These are phyloP conservation scores for Sporothrix schenckii DNA, from an alignment of 2,329 filamentous ascomycete species.

Conservation along the genomic window DNA sequence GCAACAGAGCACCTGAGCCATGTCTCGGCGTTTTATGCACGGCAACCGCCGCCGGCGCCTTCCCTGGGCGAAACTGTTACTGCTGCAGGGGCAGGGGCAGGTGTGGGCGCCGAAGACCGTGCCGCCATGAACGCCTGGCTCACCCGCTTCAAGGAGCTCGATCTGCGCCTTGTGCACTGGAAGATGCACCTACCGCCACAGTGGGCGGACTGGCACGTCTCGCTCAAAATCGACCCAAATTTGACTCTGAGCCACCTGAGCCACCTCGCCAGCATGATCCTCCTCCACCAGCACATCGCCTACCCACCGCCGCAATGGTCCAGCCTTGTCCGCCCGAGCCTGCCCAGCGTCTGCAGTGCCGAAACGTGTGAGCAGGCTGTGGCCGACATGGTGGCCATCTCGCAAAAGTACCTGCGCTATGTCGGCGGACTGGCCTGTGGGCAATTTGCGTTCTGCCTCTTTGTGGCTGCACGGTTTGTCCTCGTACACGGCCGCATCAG, in stretches of 20 bases:
- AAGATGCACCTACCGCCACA: slow-evolving; percentile 38
- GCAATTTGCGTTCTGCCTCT: slow-evolving; percentile 53
- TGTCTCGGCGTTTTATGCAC: slow-evolving; percentile 46
- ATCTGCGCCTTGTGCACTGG: slow-evolving; percentile 45
- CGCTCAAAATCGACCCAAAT: slow-evolving; percentile 52
- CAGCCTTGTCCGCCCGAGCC: slow-evolving; percentile 38
- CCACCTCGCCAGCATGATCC: slow-evolving; percentile 55
- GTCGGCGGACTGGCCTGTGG: slow-evolving; percentile 38
- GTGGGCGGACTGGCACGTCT: slow-evolving; percentile 43
- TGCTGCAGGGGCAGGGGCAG: slow-evolving; percentile 29
- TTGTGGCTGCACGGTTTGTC: slow-evolving; percentile 50
- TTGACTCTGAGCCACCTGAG: slow-evolving; percentile 55
- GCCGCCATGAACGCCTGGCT: slow-evolving; percentile 45
- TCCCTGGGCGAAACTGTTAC: slow-evolving; percentile 15
- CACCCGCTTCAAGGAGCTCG: slow-evolving; percentile 48
- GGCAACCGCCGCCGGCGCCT: slow-evolving; percentile 37
- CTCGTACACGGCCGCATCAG: slow-evolving; percentile 39
- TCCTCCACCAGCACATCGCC: slow-evolving; percentile 54
- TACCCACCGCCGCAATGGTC: slow-evolving; percentile 45
- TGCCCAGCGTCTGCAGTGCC: slow-evolving; percentile 52
- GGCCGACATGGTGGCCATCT: slow-evolving; percentile 51
- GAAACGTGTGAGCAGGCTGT: slow-evolving; percentile 54
- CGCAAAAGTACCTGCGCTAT: slow-evolving; percentile 50
- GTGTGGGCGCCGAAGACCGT: slow-evolving; percentile 42
- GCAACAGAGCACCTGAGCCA: slow-evolving; percentile 46